phyloP scores from a whole-genome alignment of 305 asterid species.

The Galium porrigens region DNA sequence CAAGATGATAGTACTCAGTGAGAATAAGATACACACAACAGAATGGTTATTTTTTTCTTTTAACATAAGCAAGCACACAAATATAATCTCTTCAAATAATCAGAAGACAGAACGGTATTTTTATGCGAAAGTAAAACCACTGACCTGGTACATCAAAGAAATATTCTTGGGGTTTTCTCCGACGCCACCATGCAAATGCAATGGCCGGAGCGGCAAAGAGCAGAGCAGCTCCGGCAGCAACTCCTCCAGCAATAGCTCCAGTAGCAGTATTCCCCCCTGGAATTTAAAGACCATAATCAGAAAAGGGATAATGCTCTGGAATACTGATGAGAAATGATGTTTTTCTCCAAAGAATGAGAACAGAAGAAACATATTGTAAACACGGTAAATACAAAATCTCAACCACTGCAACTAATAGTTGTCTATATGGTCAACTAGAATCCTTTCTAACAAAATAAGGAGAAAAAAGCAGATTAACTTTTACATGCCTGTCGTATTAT shows the following conservation, averaged over 20 bases:
- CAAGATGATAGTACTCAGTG: constrained; percentile 12
- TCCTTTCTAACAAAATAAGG: neutral
- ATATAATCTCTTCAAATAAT: neutral
- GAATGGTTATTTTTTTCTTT: neutral
- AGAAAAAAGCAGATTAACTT: neutral
- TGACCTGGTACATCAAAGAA: constrained; percentile 51
- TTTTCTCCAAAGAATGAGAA: neutral
- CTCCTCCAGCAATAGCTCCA: constrained; percentile 51
- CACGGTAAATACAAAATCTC: neutral
- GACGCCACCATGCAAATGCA: constrained; percentile 52
- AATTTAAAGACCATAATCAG: constrained; percentile 6
- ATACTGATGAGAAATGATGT: neutral
- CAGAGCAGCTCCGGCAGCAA: constrained; percentile 52
- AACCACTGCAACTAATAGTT: neutral
- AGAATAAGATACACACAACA: constrained; percentile 4
- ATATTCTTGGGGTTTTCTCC: constrained; percentile 39
- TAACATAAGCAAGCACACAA: neutral
- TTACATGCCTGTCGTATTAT: neutral
- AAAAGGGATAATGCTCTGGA: neutral
- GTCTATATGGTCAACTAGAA: neutral
- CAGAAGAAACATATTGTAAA: neutral
- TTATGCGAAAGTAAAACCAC: constrained; percentile 6
- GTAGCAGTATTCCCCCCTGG: constrained; percentile 38
- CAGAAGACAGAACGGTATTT: neutral
- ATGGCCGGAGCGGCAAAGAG: constrained; percentile 49